These are phyloP conservation scores for Deuterostichococcus epilithicus DNA, from an alignment of 139 green algal species.

Conservation along the genomic window DNA sequence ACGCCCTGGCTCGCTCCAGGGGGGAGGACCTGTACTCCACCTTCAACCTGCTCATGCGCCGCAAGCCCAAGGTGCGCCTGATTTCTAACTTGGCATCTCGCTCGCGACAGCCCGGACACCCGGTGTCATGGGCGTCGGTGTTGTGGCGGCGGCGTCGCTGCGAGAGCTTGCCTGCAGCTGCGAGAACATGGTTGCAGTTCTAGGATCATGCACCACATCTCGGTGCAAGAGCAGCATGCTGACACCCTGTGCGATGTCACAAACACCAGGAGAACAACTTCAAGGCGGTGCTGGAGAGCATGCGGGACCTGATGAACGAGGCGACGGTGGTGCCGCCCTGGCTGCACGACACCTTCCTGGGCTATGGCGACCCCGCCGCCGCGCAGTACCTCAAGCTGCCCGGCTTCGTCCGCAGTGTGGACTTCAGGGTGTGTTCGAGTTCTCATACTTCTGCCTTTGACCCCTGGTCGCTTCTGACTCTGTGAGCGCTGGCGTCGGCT, in stretches of 20 bases:
- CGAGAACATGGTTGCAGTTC: no score
- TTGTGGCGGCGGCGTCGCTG: no score
- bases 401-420: slow-evolving; percentile 55
- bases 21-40: slow-evolving; percentile 73
- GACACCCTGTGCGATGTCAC: background rate
- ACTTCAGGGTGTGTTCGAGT: slow-evolving; percentile 66
- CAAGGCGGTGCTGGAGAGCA: slow-evolving; percentile 93
- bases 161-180: no score
- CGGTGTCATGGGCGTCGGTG: no score
- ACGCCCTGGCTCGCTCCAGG: slow-evolving; percentile 34
- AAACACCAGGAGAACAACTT: slow-evolving; percentile 97
- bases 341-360: slow-evolving; percentile 96
- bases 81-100: background rate
- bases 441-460: no score
- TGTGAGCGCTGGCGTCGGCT: no score
- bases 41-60: slow-evolving; percentile 89
- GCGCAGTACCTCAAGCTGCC: slow-evolving; percentile 66
- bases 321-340: slow-evolving; percentile 74
- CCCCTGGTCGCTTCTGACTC: no score
- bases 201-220: background rate
- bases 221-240: background rate
- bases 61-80: slow-evolving; percentile 55
- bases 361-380: slow-evolving; percentile 88
- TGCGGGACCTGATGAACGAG: slow-evolving; percentile 94
- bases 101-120: no score